Conservation (phyloP, 2,329 filamentous ascomycete genomes). For the Byssothecium circinans region DNA sequence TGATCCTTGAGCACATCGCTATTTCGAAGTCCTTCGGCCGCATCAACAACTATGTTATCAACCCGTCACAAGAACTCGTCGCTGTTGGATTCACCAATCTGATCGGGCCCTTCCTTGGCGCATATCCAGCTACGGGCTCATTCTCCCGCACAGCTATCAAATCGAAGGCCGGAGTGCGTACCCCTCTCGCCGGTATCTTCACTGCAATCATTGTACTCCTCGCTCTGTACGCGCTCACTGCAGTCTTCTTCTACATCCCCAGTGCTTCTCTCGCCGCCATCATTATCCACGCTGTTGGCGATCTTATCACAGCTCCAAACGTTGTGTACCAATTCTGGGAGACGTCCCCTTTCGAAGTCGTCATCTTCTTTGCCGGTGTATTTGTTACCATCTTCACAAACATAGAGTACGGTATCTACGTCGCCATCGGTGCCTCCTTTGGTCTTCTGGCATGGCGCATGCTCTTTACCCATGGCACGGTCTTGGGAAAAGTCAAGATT, state of each 20-base stretch:
- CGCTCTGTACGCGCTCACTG: slow-evolving; percentile 84
- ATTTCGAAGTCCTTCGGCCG: slow-evolving; percentile 96
- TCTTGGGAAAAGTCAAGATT: slow-evolving; percentile 75
- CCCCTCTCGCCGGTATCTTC: slow-evolving; percentile 85
- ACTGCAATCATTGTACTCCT: slow-evolving; percentile 83
- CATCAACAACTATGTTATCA: slow-evolving; percentile 96
- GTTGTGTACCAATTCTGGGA: slow-evolving; percentile 95
- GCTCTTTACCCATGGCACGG: slow-evolving; percentile 77
- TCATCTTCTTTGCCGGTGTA: slow-evolving; percentile 93
- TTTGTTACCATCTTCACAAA: slow-evolving; percentile 83
- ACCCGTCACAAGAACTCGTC: slow-evolving; percentile 93
- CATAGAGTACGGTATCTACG: slow-evolving; percentile 93
- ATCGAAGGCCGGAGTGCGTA: slow-evolving; percentile 92
- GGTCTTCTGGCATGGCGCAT: slow-evolving; percentile 81
- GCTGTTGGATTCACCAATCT: slow-evolving; percentile 91
- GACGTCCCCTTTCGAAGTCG: slow-evolving; percentile 83
- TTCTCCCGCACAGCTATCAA: slow-evolving; percentile 97
- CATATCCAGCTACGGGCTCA: slow-evolving; percentile 89
- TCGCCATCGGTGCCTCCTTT: slow-evolving; percentile 75
- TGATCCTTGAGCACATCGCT: slow-evolving; percentile 94
- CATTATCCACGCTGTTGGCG: slow-evolving; percentile 93
- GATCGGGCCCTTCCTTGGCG: slow-evolving; percentile 86
- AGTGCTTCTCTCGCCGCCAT: slow-evolving; percentile 78
- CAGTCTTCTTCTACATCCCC: slow-evolving; percentile 93
- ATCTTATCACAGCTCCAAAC: slow-evolving; percentile 88